A percentile compares a stretch with the other conserved stretches of the same genome.
phyloP scores from a whole-genome alignment of 176 grass and related monocot species.

The Olyra latifolia region DNA sequence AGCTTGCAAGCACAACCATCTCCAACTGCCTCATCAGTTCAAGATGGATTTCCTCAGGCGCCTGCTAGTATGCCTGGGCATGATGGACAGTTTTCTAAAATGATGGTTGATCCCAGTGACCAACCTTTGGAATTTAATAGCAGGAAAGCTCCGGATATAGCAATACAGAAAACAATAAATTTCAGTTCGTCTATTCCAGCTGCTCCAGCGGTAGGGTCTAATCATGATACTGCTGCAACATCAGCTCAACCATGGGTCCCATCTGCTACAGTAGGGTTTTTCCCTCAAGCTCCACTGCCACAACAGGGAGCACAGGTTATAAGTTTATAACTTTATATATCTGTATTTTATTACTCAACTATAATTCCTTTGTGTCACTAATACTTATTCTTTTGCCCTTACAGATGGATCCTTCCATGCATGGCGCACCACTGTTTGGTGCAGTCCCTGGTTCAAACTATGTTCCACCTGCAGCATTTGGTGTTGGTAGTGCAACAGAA shows the following conservation, averaged over 20 bases:
- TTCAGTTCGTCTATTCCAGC: slow-evolving; percentile 45
- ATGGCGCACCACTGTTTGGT: slow-evolving; percentile 54
- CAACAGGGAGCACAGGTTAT: slow-evolving; percentile 61
- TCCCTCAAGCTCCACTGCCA: slow-evolving; percentile 46
- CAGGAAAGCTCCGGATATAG: slow-evolving; percentile 49
- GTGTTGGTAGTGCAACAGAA: slow-evolving; percentile 52
- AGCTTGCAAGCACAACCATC: slow-evolving; percentile 43
- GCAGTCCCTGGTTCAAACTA: slow-evolving; percentile 53
- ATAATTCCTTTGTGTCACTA: neutral
- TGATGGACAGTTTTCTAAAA: slow-evolving; percentile 29
- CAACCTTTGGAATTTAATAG: slow-evolving; percentile 63
- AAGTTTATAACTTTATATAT: neutral
- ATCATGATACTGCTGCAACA: slow-evolving; percentile 50
- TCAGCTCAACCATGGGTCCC: slow-evolving; percentile 66
- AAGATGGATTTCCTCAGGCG: slow-evolving; percentile 56
- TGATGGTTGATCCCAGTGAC: slow-evolving; percentile 55
- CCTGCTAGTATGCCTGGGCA: slow-evolving; percentile 42
- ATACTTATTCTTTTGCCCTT: slow-evolving; percentile 31
- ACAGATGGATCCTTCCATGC: slow-evolving; percentile 68
- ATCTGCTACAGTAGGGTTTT: slow-evolving; percentile 57
- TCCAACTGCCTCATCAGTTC: slow-evolving; percentile 49
- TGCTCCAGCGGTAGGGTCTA: slow-evolving; percentile 29
- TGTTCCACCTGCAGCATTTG: slow-evolving; percentile 72
- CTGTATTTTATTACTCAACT: slow-evolving; percentile 8
- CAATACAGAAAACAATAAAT: slow-evolving; percentile 44